Conservation (phyloP, 2,329 filamentous ascomycete genomes). For the Trichoderma sp. region DNA sequence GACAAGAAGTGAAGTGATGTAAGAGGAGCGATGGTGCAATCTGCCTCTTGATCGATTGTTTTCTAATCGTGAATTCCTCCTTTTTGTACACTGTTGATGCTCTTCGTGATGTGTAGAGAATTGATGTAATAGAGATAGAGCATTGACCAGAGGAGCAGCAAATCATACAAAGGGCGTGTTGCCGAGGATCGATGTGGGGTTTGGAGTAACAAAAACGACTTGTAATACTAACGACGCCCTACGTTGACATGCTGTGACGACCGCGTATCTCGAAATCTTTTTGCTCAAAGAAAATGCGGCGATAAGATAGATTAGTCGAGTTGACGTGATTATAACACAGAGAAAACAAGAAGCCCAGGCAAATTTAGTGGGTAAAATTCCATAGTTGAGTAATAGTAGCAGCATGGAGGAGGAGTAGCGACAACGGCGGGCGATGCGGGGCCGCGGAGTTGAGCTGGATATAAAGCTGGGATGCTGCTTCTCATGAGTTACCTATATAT, state of each 20-base stretch:
- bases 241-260: background rate
- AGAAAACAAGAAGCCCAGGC: background rate
- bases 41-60: background rate
- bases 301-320: slow-evolving; percentile 1
- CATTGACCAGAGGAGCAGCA: background rate
- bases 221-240: background rate
- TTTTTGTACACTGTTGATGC: background rate
- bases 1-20: background rate
- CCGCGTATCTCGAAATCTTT: background rate
- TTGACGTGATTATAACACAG: slow-evolving; percentile 6
- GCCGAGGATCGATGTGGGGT: background rate
- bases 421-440: slow-evolving; percentile 20
- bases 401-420: background rate
- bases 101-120: background rate
- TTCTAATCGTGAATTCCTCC: background rate
- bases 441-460: slow-evolving; percentile 1
- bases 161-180: background rate
- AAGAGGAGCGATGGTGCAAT: background rate
- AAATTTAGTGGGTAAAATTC: slow-evolving; percentile 3
- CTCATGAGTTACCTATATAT: background rate
- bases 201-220: background rate
- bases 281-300: background rate
- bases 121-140: background rate
- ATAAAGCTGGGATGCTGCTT: slow-evolving; percentile 8
- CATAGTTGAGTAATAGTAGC: background rate